A percentile compares a stretch with the other conserved stretches of the same genome.
Conservation (phyloP, 2,329 filamentous ascomycete genomes). For the Aspergillus melleus region DNA sequence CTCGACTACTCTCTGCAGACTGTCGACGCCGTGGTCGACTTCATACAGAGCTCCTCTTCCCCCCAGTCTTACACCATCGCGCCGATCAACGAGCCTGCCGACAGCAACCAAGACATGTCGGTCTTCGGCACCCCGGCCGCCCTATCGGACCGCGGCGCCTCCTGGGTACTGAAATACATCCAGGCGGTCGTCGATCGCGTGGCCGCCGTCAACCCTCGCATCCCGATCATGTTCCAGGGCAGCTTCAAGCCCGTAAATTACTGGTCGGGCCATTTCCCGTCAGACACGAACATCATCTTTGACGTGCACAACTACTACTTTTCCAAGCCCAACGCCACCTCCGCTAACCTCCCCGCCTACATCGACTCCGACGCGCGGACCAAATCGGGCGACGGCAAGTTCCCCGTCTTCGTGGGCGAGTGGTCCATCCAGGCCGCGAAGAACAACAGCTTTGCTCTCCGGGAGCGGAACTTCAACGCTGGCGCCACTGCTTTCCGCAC, state of each 20-base stretch:
- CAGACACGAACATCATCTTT: constrained; percentile 24
- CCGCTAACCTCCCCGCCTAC: constrained; percentile 16
- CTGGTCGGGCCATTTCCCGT: constrained; percentile 21
- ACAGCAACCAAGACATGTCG: constrained; percentile 21
- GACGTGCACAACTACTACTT: constrained; percentile 29
- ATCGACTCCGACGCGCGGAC: constrained; percentile 20
- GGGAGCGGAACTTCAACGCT: constrained; percentile 17
- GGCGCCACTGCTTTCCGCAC: constrained; percentile 16
- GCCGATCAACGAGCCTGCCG: constrained; percentile 30
- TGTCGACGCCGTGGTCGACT: constrained; percentile 21
- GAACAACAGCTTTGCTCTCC: constrained; percentile 17
- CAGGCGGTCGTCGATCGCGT: constrained; percentile 21
- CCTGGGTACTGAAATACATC: constrained; percentile 25
- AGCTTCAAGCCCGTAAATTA: constrained; percentile 25
- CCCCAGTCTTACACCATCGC: constrained; percentile 25
- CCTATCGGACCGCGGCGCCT: constrained; percentile 22
- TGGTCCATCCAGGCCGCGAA: constrained; percentile 24
- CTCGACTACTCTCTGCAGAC: constrained; percentile 23
- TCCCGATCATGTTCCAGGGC: constrained; percentile 30
- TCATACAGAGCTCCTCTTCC: constrained; percentile 16
- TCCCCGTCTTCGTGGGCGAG: constrained; percentile 27
- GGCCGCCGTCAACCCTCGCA: constrained; percentile 10
- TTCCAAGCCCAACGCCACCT: constrained; percentile 18
- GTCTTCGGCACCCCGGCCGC: constrained; percentile 26
- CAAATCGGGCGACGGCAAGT: constrained; percentile 17